Percentiles rank a stretch among this genome's conserved stretches.
Conservation (phyloP, 2,329 filamentous ascomycete genomes). For the Stagonosporopsis vannaccii region DNA sequence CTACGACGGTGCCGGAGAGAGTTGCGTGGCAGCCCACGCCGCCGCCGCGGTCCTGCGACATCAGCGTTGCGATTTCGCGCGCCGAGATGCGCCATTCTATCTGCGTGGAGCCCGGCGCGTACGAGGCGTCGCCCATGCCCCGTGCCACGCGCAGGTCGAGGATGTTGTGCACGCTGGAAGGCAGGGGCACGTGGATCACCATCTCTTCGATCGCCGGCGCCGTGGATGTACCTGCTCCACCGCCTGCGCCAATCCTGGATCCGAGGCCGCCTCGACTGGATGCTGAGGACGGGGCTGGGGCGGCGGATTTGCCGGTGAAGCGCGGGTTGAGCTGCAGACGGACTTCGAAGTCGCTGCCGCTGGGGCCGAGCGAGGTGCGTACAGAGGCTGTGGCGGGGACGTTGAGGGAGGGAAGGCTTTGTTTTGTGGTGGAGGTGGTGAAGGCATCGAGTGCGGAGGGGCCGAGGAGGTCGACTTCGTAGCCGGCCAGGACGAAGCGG, state of each 20-base stretch:
- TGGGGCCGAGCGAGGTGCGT: constrained; percentile 76
- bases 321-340: constrained; percentile 71
- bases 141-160: constrained; percentile 80
- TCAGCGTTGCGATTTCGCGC: constrained; percentile 70
- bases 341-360: constrained; percentile 88
- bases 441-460: constrained; percentile 59
- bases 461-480: constrained; percentile 90
- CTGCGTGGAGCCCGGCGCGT: constrained; percentile 72
- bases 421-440: constrained; percentile 34
- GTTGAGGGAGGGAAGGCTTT: constrained; percentile 65
- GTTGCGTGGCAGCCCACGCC: constrained; percentile 72
- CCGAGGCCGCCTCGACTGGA: constrained; percentile 28
- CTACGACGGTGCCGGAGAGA: constrained; percentile 81
- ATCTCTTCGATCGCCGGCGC: constrained; percentile 72
- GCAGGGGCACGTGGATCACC: constrained; percentile 78
- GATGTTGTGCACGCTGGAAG: constrained; percentile 79
- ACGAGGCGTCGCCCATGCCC: constrained; percentile 82
- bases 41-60: constrained; percentile 46
- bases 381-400: constrained; percentile 84
- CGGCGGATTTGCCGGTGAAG: constrained; percentile 48
- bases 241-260: neutral
- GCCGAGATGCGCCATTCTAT: constrained; percentile 85
- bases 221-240: constrained; percentile 38
- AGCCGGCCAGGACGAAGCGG: constrained; percentile 89
- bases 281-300: constrained; percentile 48